phyloP scores from a whole-genome alignment of 345 rosid species.

The Eutrema heterophyllum region DNA sequence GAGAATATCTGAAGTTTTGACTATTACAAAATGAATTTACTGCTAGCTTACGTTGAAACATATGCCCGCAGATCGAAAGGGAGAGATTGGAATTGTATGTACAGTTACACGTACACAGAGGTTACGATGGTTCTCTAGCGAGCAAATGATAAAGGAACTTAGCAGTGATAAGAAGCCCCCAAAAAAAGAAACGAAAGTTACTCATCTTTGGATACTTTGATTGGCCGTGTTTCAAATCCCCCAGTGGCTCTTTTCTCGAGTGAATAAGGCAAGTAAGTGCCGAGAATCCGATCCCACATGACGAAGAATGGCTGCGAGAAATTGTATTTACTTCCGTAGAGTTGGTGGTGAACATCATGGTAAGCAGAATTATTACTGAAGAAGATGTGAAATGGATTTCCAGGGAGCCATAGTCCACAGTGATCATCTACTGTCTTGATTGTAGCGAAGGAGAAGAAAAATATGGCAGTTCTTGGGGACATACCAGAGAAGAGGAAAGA shows the following conservation, averaged over 20 bases:
- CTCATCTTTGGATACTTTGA: constrained; percentile 44
- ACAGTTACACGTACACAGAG: constrained; percentile 19
- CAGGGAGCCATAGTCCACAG: constrained; percentile 71
- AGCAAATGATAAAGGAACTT: constrained; percentile 7
- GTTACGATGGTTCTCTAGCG: constrained; percentile 13
- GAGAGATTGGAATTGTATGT: constrained; percentile 14
- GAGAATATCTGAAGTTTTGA: constrained; percentile 12
- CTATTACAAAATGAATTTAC: constrained; percentile 12
- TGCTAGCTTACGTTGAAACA: constrained; percentile 22
- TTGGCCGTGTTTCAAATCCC: constrained; percentile 61
- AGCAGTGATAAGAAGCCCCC: constrained; percentile 3
- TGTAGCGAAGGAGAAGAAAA: constrained; percentile 55
- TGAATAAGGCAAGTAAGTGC: constrained; percentile 71
- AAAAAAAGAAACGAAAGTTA: constrained; percentile 12
- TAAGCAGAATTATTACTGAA: constrained; percentile 77
- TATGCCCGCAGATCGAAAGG: not conserved
- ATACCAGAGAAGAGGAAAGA: constrained; percentile 71
- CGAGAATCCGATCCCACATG: constrained; percentile 69
- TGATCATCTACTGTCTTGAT: constrained; percentile 78
- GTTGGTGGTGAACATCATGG: constrained; percentile 83
- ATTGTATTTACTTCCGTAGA: constrained; percentile 71
- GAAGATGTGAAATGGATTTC: constrained; percentile 66
- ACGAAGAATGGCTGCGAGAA: constrained; percentile 82
- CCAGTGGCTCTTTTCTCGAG: constrained; percentile 64
- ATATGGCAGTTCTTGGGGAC: constrained; percentile 53